A percentile compares a stretch with the other conserved stretches of the same genome.
phyloP scores from a whole-genome alignment of 306 rosid species.

The Luffa aegyptiaca region DNA sequence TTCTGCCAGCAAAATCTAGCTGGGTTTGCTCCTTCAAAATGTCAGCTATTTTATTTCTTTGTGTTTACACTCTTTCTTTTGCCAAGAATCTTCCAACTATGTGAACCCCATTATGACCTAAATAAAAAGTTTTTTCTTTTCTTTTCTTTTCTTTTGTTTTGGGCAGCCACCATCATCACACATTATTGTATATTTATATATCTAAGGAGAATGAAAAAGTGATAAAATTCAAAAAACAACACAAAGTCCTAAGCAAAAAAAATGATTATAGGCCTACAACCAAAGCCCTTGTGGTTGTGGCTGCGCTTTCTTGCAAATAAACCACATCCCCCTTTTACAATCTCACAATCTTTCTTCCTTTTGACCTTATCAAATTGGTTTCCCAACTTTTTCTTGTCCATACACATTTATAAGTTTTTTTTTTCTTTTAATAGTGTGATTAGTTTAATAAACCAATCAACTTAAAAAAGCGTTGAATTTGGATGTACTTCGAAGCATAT shows the following conservation, averaged over 20 bases:
- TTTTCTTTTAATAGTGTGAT: too few species aligned
- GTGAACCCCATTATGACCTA: slow-evolving; percentile 26
- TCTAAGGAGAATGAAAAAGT: background rate
- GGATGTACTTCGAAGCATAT: background rate
- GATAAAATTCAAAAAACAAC: background rate
- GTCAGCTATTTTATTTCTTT: slow-evolving; percentile 48
- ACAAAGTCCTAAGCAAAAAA: background rate
- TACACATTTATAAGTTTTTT: background rate
- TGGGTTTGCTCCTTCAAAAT: slow-evolving; percentile 38
- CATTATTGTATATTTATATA: background rate
- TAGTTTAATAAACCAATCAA: background rate
- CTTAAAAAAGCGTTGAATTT: background rate
- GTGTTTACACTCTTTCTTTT: slow-evolving; percentile 52
- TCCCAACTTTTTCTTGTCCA: background rate
- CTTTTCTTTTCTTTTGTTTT: too few species aligned
- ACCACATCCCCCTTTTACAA: background rate
- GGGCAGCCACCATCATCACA: background rate
- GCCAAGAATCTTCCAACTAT: slow-evolving; percentile 56
- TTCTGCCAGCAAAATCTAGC: slow-evolving; percentile 55
- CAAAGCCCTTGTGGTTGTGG: background rate
- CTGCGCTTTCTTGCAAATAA: background rate
- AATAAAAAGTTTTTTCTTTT: too few species aligned
- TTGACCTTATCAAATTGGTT: background rate
- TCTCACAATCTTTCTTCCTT: background rate
- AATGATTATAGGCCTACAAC: background rate